Conservation (phyloP, 2,329 filamentous ascomycete genomes). For the Phialocephala subalpina region DNA sequence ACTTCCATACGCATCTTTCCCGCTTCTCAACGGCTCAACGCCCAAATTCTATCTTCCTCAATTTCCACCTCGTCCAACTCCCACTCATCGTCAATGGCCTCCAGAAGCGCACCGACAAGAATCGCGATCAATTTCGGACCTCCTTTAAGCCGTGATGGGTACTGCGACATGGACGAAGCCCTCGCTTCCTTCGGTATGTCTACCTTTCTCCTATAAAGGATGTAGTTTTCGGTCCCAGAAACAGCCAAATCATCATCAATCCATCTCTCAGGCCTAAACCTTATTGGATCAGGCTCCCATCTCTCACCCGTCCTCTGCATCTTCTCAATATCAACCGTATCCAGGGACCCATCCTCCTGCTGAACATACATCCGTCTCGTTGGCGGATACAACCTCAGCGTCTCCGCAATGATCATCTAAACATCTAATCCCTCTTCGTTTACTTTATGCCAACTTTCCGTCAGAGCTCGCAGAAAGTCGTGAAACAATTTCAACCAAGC, state of each 20-base stretch:
- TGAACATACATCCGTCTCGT: conserved; percentile 28
- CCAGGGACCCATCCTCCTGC: not conserved
- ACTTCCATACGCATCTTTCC: not conserved
- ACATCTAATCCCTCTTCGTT: not conserved
- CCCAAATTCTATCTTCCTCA: not conserved
- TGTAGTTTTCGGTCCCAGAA: not conserved
- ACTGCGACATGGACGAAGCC: not conserved
- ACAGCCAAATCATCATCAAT: not conserved
- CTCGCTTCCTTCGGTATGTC: not conserved
- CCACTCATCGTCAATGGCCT: conserved; percentile 6
- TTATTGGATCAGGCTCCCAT: conserved; percentile 25
- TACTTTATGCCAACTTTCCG: not conserved
- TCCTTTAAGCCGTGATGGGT: conserved; percentile 4
- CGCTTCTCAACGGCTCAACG: not conserved
- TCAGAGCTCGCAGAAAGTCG: not conserved
- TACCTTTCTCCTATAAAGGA: conserved; percentile 6
- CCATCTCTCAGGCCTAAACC: conserved; percentile 38
- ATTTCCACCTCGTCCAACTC: not conserved
- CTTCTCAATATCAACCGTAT: conserved; percentile 29
- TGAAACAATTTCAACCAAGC: not conserved
- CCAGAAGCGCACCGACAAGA: conserved; percentile 7
- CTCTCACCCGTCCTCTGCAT: conserved; percentile 24
- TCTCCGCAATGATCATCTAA: conserved; percentile 26
- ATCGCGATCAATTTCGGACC: conserved; percentile 16
- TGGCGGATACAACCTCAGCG: conserved; percentile 32